Base-by-base conservation (phyloP, 139 green algal species). In the Chlorella vulgaris region DNA sequence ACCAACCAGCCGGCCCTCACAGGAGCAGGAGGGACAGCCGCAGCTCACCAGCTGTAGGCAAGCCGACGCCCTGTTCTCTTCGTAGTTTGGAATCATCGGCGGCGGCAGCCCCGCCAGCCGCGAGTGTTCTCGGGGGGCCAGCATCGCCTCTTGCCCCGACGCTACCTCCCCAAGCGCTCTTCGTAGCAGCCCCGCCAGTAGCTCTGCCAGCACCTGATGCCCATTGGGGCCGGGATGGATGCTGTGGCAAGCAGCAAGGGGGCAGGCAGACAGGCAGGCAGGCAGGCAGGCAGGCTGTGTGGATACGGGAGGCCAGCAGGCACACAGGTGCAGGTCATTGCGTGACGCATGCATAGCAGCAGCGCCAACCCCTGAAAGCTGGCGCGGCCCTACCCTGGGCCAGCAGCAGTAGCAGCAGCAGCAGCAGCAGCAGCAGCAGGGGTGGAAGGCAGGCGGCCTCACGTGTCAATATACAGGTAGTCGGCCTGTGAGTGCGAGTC, bases 391-490 rank as follows among this genome's bases (percentile, higher is more conserved):
- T 4, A 74, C 28, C 36, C 0, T 18, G 40, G 68, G 68, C 1
- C 22, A 18, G 39, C 7, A 26, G 55, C 15, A 31, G 22, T 1
- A 74, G 38, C 40, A 26, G 38, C 19, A 3, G 3, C 26, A 50
- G 63, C 4, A 71, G 33, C 8, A 7, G 33, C 36, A 50, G 63
- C 33, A 21, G 24, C 67, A 74, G 22, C 0, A 2, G 26, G 24
- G 31, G 3, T 55, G 38, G 26, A 7, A 33, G 36, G 38, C 38
- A 51, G 10, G 29, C 63, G 28, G 6, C 2, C 70, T 40, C 73
- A 79, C 73, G 53, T 79, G 73, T 79, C 73, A 1, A 69, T 36
- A 28, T 79, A 79, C 6, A 79, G 8, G 73, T 69, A 79, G 24
- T 63, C 22, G 22, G 3, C 53, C 7, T 24, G 24, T 0, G 0